Conservation (phyloP, 352 stramenopile species). For the Pythium periplocum region DNA sequence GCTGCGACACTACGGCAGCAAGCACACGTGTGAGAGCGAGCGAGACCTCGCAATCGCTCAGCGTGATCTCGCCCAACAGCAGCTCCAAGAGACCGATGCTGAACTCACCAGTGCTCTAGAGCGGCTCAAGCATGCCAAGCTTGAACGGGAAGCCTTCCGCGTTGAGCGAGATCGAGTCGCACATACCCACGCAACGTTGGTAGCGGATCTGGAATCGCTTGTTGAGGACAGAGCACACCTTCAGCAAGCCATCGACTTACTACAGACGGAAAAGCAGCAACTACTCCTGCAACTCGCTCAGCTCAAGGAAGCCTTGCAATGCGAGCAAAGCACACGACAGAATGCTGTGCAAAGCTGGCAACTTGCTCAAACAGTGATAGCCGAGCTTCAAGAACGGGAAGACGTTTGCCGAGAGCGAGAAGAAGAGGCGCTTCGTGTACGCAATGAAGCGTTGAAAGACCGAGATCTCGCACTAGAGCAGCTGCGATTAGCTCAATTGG, state of each 20-base stretch:
- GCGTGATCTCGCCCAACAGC: slow-evolving; percentile 34
- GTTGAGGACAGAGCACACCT: slow-evolving; percentile 15
- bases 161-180: slow-evolving; percentile 44
- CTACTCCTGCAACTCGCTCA: slow-evolving; percentile 24
- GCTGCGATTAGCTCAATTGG: slow-evolving; percentile 35
- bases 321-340: slow-evolving; percentile 26
- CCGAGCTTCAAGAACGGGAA: slow-evolving; percentile 33
- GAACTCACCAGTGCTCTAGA: slow-evolving; percentile 30
- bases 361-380: slow-evolving; percentile 31
- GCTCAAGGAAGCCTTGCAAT: slow-evolving; percentile 22
- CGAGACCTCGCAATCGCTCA: slow-evolving; percentile 49
- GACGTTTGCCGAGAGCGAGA: slow-evolving; percentile 38
- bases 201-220: slow-evolving; percentile 13
- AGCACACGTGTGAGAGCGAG: slow-evolving; percentile 54
- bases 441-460: slow-evolving; percentile 46
- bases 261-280: slow-evolving; percentile 20
- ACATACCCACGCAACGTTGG: slow-evolving; percentile 12
- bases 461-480: slow-evolving; percentile 35
- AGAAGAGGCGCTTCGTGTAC: slow-evolving; percentile 36
- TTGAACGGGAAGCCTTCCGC: slow-evolving; percentile 43
- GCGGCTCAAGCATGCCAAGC: slow-evolving; percentile 29
- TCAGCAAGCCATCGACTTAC: slow-evolving; percentile 4
- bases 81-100: slow-evolving; percentile 25
- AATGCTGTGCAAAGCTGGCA: slow-evolving; percentile 52
- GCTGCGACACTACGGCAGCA: slow-evolving; percentile 50